Evolutionary conservation across 2,329 filamentous ascomycete species (phyloP).

Genomic region (Nemania sp.): DNA sequence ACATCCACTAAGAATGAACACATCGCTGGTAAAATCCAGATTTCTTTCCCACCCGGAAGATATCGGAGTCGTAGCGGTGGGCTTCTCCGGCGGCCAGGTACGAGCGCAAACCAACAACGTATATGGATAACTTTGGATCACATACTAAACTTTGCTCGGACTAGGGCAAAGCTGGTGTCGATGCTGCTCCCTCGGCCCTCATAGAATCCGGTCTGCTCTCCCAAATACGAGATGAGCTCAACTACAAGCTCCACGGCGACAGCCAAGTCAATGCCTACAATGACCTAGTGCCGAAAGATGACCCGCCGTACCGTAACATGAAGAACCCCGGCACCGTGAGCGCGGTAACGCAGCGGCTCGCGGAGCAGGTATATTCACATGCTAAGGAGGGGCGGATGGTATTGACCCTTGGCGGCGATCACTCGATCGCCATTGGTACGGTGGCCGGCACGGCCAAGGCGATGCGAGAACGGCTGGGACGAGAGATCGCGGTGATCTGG

Average conservation of each 20-base stretch:
- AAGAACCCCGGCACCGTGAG: constrained; percentile 89
- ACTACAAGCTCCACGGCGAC: constrained; percentile 87
- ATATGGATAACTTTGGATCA: background rate
- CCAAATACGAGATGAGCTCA: constrained; percentile 81
- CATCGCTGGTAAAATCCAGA: constrained; percentile 61
- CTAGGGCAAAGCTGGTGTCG: constrained; percentile 85
- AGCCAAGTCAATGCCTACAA: constrained; percentile 79
- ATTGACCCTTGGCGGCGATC: constrained; percentile 91
- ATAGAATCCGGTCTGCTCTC: constrained; percentile 85
- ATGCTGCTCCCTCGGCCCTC: constrained; percentile 84
- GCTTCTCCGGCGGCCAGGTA: constrained; percentile 96
- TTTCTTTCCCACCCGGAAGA: constrained; percentile 81
- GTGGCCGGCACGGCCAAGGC: constrained; percentile 86
- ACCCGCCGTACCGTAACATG: constrained; percentile 87
- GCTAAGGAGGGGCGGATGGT: constrained; percentile 83
- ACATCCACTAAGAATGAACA: constrained; percentile 48
- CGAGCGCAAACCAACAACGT: constrained; percentile 27
- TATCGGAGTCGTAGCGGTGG: constrained; percentile 89
- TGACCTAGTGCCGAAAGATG: constrained; percentile 69
- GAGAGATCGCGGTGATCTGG: constrained; percentile 95
- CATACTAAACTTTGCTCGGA: constrained; percentile 21
- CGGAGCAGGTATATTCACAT: constrained; percentile 84
- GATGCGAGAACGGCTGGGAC: constrained; percentile 75
- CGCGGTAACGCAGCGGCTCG: constrained; percentile 78
- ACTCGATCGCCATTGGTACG: constrained; percentile 94